phyloP scores from a whole-genome alignment of 306 rosid species.

The Lotus japonicus region DNA sequence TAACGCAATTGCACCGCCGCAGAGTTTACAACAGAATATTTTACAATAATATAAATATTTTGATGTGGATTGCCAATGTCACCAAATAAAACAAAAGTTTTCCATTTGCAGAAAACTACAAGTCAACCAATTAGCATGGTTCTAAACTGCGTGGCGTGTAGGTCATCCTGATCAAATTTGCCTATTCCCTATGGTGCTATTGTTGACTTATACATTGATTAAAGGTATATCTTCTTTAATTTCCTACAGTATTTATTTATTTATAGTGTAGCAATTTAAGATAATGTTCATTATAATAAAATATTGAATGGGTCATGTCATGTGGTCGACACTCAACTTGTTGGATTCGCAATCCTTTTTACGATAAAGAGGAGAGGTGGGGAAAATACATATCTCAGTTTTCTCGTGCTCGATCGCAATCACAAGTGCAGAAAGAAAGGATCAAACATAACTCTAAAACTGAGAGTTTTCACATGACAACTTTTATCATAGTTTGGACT shows the following conservation, averaged over 20 bases:
- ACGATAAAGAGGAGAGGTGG: neutral
- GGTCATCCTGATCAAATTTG: neutral
- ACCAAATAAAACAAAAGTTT: too few relatives aligned
- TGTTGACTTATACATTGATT: neutral
- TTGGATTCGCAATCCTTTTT: neutral
- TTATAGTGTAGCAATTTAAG: too few relatives aligned
- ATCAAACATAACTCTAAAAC: neutral
- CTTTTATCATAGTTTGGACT: neutral
- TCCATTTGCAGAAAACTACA: neutral
- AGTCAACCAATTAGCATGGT: neutral
- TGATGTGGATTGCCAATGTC: too few relatives aligned
- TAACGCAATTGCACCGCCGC: conserved; percentile 16
- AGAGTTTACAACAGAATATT: neutral
- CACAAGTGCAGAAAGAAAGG: neutral
- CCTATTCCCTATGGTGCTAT: neutral
- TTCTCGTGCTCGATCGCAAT: neutral
- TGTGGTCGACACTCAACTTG: neutral
- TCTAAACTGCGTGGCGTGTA: conserved; percentile 12
- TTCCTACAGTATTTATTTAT: too few relatives aligned
- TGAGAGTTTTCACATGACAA: conserved; percentile 1
- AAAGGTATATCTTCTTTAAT: neutral
- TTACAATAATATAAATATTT: neutral
- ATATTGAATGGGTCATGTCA: neutral
- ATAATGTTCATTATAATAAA: too few relatives aligned
- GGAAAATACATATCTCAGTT: neutral